phyloP scores from a whole-genome alignment of 2,329 filamentous ascomycete genomes.

The Colletotrichum lentis region DNA sequence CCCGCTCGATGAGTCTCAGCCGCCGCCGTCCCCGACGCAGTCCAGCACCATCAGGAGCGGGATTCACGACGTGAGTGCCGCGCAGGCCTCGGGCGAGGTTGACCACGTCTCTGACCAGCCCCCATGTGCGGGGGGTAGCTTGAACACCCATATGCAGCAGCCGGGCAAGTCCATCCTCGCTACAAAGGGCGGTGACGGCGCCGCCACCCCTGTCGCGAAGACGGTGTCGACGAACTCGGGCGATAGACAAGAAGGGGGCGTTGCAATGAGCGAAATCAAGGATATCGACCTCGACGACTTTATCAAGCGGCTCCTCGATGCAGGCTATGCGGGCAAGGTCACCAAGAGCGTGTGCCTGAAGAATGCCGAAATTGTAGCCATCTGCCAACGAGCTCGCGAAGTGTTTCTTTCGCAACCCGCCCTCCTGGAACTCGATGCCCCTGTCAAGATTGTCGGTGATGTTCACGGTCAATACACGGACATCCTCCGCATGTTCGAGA shows the following conservation, averaged over 20 bases:
- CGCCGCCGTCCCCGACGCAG: slow-evolving; percentile 88
- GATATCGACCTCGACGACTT: slow-evolving; percentile 95
- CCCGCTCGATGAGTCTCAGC: slow-evolving; percentile 60
- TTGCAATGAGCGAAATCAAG: slow-evolving; percentile 91
- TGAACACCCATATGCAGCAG: slow-evolving; percentile 67
- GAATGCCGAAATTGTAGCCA: slow-evolving; percentile 95
- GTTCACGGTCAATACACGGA: slow-evolving; percentile 98
- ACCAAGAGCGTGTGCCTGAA: slow-evolving; percentile 97
- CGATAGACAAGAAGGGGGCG: slow-evolving; percentile 61
- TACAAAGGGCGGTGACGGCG: slow-evolving; percentile 70
- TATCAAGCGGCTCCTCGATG: slow-evolving; percentile 92
- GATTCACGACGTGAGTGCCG: slow-evolving; percentile 79
- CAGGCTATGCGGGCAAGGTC: slow-evolving; percentile 94
- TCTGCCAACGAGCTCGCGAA: slow-evolving; percentile 89
- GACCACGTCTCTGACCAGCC: slow-evolving; percentile 93
- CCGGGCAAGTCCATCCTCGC: slow-evolving; percentile 91
- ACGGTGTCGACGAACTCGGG: slow-evolving; percentile 36
- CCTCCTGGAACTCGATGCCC: slow-evolving; percentile 87
- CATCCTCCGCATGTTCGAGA: slow-evolving; percentile 95
- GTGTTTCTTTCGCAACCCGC: slow-evolving; percentile 91
- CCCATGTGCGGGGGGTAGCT: slow-evolving; percentile 70
- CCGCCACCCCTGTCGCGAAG: slow-evolving; percentile 70
- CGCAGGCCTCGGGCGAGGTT: slow-evolving; percentile 87
- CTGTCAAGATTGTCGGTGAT: slow-evolving; percentile 97
- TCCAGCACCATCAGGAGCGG: slow-evolving; percentile 72